Evolutionary conservation across 169 alveolate genomes (phyloP), one percentile per base, ranked within the genome.

Genomic region (Plasmodium billcollinsi): DNA sequence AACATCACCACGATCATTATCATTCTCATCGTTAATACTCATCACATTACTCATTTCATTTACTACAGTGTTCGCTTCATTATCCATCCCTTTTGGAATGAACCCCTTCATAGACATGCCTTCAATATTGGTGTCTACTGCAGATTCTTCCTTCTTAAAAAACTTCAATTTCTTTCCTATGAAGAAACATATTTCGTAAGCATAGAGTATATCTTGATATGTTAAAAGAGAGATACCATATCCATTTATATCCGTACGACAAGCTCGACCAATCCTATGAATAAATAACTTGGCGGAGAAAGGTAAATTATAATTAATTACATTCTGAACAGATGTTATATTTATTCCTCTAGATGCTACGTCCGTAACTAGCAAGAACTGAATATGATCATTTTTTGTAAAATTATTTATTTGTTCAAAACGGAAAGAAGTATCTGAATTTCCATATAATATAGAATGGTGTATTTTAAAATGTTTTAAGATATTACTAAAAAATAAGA

Each of bases 261-360:
- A 99, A 0, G 99, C 98, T 89, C 99, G 95, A 39, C 99, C 99
- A 5, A 98, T 99, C 85, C 99, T 92, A 92, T 99, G 99, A 39
- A 99, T 97, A 85, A 97, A 99, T 59, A 98, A 98, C 91, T 98
- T 98, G 5, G 99, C 95, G 29, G 98, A 95, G 96, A 21, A 97
- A 0, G 99, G 99, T 58, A 99, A 96, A 95, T 98, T 99, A 89
- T 96, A 98, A 94, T 99, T 99, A 50, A 99, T 94, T 58, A 99
- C 99, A 47, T 97, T 94, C 72, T 98, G 98, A 14, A 99, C 99
- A 33, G 95, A 94, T 2, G 99, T 99, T 63, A 99, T 97, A 93
- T 99, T 99, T 8, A 99, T 93, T 3, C 99, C 99, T 66, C 99
- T 94, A 20, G 99, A 97, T 1, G 99, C 99, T 6, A 99, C 99